phyloP scores from a whole-genome alignment of 2,329 filamentous ascomycete genomes.

The Exophiala spinifera region DNA sequence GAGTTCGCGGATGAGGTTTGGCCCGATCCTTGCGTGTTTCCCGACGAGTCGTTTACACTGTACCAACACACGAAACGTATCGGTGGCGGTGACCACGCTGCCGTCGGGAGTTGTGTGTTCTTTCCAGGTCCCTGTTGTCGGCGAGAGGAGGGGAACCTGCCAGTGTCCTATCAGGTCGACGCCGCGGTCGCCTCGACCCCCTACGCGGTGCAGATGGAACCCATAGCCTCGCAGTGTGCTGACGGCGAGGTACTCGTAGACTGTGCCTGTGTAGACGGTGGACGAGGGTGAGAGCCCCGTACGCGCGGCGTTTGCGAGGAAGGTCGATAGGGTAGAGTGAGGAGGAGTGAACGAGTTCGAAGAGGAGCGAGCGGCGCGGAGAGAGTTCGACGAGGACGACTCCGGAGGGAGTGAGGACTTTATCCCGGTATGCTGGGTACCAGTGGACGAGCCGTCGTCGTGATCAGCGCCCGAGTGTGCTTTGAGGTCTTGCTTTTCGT shows the following conservation, averaged over 20 bases:
- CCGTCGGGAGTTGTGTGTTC: not conserved
- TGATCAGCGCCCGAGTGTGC: too few species aligned
- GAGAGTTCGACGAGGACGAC: too few species aligned
- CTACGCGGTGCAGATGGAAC: slow-evolving; percentile 43
- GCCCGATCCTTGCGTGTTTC: slow-evolving; percentile 37
- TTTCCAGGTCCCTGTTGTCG: not conserved
- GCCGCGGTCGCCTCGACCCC: slow-evolving; percentile 45
- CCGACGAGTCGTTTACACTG: slow-evolving; percentile 46
- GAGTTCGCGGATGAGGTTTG: slow-evolving; percentile 46
- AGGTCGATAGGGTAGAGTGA: slow-evolving; percentile 35
- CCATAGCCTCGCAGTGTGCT: slow-evolving; percentile 38
- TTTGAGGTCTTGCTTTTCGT: too few species aligned
- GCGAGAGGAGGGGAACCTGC: slow-evolving; percentile 38
- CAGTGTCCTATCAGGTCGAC: slow-evolving; percentile 48
- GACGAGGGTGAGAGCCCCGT: slow-evolving; percentile 37
- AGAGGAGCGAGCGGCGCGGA: not conserved
- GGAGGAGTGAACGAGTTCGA: not conserved
- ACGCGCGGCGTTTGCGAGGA: slow-evolving; percentile 41
- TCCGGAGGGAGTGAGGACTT: too few species aligned
- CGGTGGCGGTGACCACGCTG: slow-evolving; percentile 21
- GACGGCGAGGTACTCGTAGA: slow-evolving; percentile 47
- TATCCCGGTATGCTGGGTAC: too few species aligned
- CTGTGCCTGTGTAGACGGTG: slow-evolving; percentile 44
- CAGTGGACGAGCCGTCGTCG: too few species aligned
- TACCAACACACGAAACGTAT: slow-evolving; percentile 42